A percentile compares a stretch with the other conserved stretches of the same genome.
Evolutionary conservation across 495 filamentous ascomycete genomes (phyloP).

Genomic region (Lophiostoma macrostomum): DNA sequence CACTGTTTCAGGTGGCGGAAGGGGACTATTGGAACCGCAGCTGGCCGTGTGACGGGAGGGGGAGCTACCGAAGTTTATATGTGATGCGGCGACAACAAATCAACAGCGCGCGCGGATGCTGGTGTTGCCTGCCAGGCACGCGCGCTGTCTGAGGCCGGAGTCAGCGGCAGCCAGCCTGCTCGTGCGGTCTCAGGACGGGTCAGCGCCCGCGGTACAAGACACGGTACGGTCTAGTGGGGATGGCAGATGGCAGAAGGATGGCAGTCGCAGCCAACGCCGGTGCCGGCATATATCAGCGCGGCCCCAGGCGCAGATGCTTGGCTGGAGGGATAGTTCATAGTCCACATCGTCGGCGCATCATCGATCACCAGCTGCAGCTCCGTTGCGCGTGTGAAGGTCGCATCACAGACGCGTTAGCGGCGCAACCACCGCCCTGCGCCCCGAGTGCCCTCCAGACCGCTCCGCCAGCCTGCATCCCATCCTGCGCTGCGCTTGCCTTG

Average conservation of each 20-base stretch:
- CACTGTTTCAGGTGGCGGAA: constrained; percentile 19
- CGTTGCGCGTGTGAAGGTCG: not conserved
- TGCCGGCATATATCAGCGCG: no score
- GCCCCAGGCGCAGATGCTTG: no score
- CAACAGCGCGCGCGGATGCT: not conserved
- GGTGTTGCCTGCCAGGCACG: constrained; percentile 21
- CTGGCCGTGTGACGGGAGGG: not conserved
- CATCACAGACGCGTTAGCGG: constrained; percentile 13
- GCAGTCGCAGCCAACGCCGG: no score
- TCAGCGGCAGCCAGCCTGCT: not conserved
- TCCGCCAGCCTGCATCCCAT: not conserved
- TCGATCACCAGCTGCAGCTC: constrained; percentile 6
- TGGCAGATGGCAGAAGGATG: no score
- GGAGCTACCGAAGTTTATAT: constrained; percentile 13
- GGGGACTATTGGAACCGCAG: constrained; percentile 13
- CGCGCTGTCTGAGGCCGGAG: not conserved
- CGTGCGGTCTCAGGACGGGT: no score
- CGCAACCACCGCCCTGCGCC: not conserved
- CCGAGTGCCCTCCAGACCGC: not conserved
- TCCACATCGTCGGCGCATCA: no score
- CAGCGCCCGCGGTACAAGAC: no score
- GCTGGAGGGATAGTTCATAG: no score
- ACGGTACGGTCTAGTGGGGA: no score
- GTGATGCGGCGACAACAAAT: not conserved
- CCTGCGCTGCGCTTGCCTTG: no score